Percentiles rank a stretch among this genome's conserved stretches.
These are phyloP conservation scores for Diaporthe citri DNA, from an alignment of 2,329 filamentous ascomycete genomes.

Conservation along the genomic window DNA sequence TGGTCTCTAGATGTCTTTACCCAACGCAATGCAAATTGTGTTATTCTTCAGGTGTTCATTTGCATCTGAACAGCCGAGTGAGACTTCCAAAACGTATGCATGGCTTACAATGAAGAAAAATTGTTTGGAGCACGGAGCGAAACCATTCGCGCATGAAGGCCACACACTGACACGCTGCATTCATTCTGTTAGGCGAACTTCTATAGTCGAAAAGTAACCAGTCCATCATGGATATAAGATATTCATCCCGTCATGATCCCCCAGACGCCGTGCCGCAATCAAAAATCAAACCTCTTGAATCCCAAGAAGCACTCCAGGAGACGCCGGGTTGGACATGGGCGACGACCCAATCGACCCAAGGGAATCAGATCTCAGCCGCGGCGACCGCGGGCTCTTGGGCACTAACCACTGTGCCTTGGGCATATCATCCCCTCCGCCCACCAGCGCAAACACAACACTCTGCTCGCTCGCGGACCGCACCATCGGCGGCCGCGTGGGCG, in stretches of 20 bases:
- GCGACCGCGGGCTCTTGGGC: conserved; percentile 30
- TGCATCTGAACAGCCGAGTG: no score
- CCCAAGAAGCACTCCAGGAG: conserved; percentile 18
- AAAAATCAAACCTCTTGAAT: background rate
- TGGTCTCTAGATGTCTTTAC: conserved; percentile 5
- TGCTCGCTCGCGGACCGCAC: conserved; percentile 1
- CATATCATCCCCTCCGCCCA: background rate
- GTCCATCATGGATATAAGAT: background rate
- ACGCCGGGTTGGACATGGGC: conserved; percentile 7
- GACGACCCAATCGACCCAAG: conserved; percentile 9
- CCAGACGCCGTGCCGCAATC: background rate
- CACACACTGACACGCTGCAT: background rate
- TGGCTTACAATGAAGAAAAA: background rate
- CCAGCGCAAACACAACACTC: conserved; percentile 5
- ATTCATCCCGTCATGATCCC: no score
- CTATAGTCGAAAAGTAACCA: background rate
- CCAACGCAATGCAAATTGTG: conserved; percentile 25
- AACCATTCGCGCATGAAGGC: background rate
- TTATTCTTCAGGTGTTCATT: background rate
- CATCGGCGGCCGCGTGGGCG: background rate
- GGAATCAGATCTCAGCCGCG: background rate
- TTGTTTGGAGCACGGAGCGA: no score
- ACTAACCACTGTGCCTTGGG: conserved; percentile 30
- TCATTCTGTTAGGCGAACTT: background rate
- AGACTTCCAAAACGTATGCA: background rate